phyloP scores from a whole-genome alignment of 768 basidiomycete species.

The Kwoniella shandongensis region DNA sequence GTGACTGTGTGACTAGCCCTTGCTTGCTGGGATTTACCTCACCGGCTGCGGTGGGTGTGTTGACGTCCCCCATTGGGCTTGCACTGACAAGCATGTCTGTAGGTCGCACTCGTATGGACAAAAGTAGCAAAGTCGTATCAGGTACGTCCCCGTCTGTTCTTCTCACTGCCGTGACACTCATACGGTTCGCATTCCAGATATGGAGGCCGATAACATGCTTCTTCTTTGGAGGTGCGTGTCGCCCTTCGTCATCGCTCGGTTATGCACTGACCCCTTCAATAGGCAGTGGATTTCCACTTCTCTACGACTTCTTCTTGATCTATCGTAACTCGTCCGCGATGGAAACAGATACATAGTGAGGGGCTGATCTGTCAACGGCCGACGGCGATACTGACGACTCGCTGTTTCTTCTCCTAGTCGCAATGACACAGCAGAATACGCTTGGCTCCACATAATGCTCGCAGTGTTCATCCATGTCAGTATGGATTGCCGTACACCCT shows the following conservation, averaged over 20 bases:
- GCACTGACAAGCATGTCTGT: too few species aligned
- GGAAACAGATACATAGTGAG: slow-evolving; percentile 48
- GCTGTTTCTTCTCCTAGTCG: slow-evolving; percentile 17
- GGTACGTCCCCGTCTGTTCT: slow-evolving; percentile 20
- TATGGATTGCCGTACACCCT: not conserved
- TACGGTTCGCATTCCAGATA: too few species aligned
- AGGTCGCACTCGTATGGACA: slow-evolving; percentile 46
- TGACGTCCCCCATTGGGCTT: too few species aligned
- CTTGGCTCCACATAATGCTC: slow-evolving; percentile 49
- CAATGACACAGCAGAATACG: slow-evolving; percentile 46
- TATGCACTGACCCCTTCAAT: not conserved
- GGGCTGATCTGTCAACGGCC: not conserved
- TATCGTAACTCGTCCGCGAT: slow-evolving; percentile 50
- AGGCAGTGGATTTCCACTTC: slow-evolving; percentile 48
- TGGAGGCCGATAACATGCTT: slow-evolving; percentile 49
- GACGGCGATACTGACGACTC: not conserved
- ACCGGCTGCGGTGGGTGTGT: slow-evolving; percentile 26
- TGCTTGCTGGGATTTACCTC: slow-evolving; percentile 37
- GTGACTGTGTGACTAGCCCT: slow-evolving; percentile 29
- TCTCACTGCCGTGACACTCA: not conserved
- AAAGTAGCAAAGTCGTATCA: slow-evolving; percentile 32
- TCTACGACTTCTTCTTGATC: slow-evolving; percentile 52
- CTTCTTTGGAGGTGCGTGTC: slow-evolving; percentile 48
- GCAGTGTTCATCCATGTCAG: slow-evolving; percentile 40
- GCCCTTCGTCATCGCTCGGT: not conserved